Evolutionary conservation across 352 stramenopile species (phyloP), one percentile per base, ranked within the genome.

Genomic region (Globisporangium cylindrosporum): DNA sequence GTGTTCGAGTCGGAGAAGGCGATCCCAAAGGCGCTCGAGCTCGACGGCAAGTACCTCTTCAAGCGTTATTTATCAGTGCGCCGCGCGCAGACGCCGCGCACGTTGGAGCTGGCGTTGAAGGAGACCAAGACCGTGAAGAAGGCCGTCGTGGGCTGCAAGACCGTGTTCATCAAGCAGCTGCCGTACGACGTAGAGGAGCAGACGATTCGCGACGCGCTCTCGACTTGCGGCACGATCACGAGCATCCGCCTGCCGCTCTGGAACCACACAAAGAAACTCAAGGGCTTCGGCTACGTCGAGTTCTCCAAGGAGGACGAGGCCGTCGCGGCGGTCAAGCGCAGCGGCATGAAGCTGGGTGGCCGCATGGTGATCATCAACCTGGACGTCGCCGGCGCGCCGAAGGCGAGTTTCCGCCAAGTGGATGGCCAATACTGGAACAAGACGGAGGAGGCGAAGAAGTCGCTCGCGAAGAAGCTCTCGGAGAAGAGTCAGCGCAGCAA

Each of bases 251-350:
- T 99, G 71, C 90, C 92, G 12, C 72, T 96, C 53, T 98, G 97
- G 86, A 94, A 97, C 65, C 84, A 97, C 72, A 98, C 90, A 9
- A 91, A 97, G 69, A 94, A 98, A 68, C 83, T 94, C 18, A 99
- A 99, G 80, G 97, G 97, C 58, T 98, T 99, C 83, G 93, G 89
- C 43, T 99, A 99, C 69, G 88, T 96, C 24, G 88, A 95, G 75
- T 96, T 95, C 63, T 78, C 79, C n/a, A 90, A 64, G 20, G 88
- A 95, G 66, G 80, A 90, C n/a, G 79, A 88, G 57, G 88, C 89
- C 6, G 67, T 90, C 25, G 73, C 78, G 54, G 88, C 88, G 54
- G 76, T 86, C 48, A 88, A 86, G 69, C 79, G 86, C 65, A 93
- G 84, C 68, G 89, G 89, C 61, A 94, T 94, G 85, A 90, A 88